phyloP scores from a whole-genome alignment of 176 grass and related monocot species.

The Triticum aestivum region IWGSC_CS_RefSeq_v2.1 NC_057808.1:417016269-417016768 shows the following conservation, averaged over 20 bases:
- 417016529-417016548: slow-evolving; percentile 19
- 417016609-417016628: not conserved
- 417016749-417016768: too few species aligned
- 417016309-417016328: slow-evolving; percentile 10
- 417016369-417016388: slow-evolving; percentile 1
- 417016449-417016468: too few species aligned
- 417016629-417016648: not conserved
- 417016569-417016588: slow-evolving; percentile 22
- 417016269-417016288: slow-evolving; percentile 89
- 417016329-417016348: slow-evolving; percentile 12
- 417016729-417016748: too few species aligned
- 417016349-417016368: slow-evolving; percentile 5
- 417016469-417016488: too few species aligned
- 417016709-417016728: not conserved
- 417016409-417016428: slow-evolving; percentile 1
- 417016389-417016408: slow-evolving; percentile 1
- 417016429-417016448: too few species aligned
- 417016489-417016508: too few species aligned
- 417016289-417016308: slow-evolving; percentile 62
- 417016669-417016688: not conserved
- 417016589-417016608: slow-evolving; percentile 10
- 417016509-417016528: not conserved
- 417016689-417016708: not conserved
- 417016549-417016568: not conserved
- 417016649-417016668: not conserved